These are phyloP conservation scores for Hordeum marinum DNA, from an alignment of 176 grass and related monocot genomes.

Conservation along the genomic window DNA sequence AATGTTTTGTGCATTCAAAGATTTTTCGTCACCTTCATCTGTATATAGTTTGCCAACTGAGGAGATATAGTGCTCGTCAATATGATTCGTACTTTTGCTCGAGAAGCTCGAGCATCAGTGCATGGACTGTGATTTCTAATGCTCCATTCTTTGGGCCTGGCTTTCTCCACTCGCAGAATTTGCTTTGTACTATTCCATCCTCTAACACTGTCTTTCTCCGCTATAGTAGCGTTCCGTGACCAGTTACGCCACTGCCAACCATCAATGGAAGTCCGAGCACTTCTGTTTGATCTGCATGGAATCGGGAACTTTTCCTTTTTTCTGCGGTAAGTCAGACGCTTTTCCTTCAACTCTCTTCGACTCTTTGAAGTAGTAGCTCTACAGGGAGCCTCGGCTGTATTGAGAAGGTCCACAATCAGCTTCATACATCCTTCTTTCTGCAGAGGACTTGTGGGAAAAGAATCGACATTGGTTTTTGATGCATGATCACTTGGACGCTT, in stretches of 20 bases:
- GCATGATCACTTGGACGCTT: not conserved
- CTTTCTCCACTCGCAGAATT: conserved; percentile 20
- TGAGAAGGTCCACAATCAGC: not conserved
- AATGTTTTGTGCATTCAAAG: not conserved
- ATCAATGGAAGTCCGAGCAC: conserved; percentile 48
- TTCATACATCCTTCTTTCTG: not conserved
- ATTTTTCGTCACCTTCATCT: conserved; percentile 35
- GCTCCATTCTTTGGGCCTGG: conserved; percentile 11
- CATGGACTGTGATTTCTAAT: not conserved
- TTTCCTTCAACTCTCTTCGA: not conserved
- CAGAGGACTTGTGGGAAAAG: not conserved
- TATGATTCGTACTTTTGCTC: conserved; percentile 42
- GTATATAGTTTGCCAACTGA: conserved; percentile 38
- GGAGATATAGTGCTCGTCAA: conserved; percentile 32
- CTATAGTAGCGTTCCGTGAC: conserved; percentile 36
- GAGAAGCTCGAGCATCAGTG: conserved; percentile 40
- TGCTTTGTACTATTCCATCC: not conserved
- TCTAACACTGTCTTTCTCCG: conserved; percentile 38
- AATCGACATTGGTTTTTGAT: not conserved
- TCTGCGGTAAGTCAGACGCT: not conserved
- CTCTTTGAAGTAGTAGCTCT: not conserved
- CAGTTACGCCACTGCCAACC: conserved; percentile 58
- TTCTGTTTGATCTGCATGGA: conserved; percentile 39
- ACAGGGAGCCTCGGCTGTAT: not conserved
- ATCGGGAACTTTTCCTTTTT: not conserved